phyloP scores from a whole-genome alignment of 805 yeast genomes.

The Zygosaccharomyces siamensis region DNA sequence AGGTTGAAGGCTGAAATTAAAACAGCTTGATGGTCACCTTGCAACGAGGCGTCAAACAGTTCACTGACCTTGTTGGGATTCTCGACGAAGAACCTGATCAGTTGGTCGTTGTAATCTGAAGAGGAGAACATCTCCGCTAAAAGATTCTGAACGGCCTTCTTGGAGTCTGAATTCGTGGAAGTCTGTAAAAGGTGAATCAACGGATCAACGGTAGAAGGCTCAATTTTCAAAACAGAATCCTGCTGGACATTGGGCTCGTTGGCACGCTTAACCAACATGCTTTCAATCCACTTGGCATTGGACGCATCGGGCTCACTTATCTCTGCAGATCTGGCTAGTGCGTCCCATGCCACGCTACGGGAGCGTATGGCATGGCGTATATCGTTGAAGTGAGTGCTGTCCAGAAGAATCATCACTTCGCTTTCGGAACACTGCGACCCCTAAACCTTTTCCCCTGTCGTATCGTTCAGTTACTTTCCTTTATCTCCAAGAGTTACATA shows the following conservation, averaged over 20 bases:
- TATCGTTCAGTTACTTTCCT: not conserved
- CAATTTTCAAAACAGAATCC: conserved; percentile 24
- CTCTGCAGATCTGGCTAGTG: conserved; percentile 68
- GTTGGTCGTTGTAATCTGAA: conserved; percentile 17
- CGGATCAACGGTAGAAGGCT: conserved; percentile 17
- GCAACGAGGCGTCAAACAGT: conserved; percentile 25
- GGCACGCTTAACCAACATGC: conserved; percentile 21
- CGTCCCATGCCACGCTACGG: conserved; percentile 89
- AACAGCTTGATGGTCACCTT: conserved; percentile 29
- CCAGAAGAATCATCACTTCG: conserved; percentile 38
- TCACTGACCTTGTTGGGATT: conserved; percentile 21
- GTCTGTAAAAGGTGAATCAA: conserved; percentile 29
- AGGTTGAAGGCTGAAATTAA: conserved; percentile 32
- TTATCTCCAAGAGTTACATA: not conserved
- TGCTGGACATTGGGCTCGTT: conserved; percentile 46
- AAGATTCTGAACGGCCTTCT: conserved; percentile 30
- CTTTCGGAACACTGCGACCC: not conserved
- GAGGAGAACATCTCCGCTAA: conserved; percentile 30
- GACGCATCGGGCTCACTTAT: conserved; percentile 65
- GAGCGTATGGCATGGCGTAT: conserved; percentile 64
- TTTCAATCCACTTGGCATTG: conserved; percentile 32
- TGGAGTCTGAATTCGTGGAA: conserved; percentile 26
- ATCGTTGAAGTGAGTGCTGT: conserved; percentile 62
- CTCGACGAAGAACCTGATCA: conserved; percentile 21
- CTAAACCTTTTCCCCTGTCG: not conserved